These are phyloP conservation scores for Lachancea cidri DNA, from an alignment of 805 yeast genomes.

Conservation along the genomic window DNA sequence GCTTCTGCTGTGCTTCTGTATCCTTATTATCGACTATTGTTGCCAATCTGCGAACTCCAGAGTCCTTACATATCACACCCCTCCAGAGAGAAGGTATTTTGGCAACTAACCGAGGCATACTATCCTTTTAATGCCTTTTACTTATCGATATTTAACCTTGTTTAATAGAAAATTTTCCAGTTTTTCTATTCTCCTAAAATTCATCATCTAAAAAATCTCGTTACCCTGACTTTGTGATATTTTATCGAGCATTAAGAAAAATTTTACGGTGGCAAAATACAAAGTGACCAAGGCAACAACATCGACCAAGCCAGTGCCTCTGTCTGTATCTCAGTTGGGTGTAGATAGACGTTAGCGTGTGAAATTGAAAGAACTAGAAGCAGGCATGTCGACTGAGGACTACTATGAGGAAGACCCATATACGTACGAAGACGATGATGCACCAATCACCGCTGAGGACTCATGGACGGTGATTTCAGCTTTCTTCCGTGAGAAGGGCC, in stretches of 20 bases:
- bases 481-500: conserved; percentile 92
- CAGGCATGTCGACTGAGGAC: conserved; percentile 15
- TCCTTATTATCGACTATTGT: conserved; percentile 18
- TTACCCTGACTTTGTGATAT: too few species aligned
- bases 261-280: conserved; percentile 4
- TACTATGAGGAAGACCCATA: conserved; percentile 55
- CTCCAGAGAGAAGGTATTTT: conserved; percentile 3
- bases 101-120: conserved; percentile 23
- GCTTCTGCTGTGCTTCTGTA: not conserved
- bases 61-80: not conserved
- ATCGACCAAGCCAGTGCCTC: not conserved
- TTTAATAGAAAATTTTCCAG: not conserved
- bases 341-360: not conserved
- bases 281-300: not conserved
- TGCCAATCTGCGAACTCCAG: conserved; percentile 26
- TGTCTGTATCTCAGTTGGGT: too few species aligned
- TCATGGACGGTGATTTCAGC: conserved; percentile 98
- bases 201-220: too few species aligned
- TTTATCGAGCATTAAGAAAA: not conserved
- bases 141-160: not conserved
- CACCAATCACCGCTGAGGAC: conserved; percentile 91
- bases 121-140: not conserved
- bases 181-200: too few species aligned
- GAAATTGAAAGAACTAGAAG: not conserved
- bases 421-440: conserved; percentile 62